Conservation (phyloP, 108 stramenopile genomes). For the Cyclotella baltica region DNA sequence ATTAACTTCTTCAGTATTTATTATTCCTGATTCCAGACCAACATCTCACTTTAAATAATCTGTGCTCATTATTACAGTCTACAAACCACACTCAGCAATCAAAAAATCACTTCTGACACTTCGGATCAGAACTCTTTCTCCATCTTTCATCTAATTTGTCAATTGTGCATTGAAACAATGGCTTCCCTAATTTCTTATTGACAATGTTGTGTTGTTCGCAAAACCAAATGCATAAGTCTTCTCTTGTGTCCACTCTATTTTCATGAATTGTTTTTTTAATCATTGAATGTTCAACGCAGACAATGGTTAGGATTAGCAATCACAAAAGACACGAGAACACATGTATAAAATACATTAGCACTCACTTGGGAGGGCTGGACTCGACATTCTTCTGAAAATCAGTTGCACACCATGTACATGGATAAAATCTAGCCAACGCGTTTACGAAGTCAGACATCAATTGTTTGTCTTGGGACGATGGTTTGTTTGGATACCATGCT, state of each 20-base stretch:
- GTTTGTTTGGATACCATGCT: constrained; percentile 88
- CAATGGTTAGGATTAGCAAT: constrained; percentile 18
- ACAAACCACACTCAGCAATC: no score
- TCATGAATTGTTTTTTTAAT: no score
- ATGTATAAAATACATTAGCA: not conserved
- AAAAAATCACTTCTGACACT: constrained; percentile 49
- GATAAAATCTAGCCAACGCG: constrained; percentile 83
- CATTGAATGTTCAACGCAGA: not conserved
- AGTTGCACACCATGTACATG: constrained; percentile 81
- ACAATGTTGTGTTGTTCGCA: constrained; percentile 90
- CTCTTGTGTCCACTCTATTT: constrained; percentile 68
- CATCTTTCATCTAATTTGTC: constrained; percentile 85
- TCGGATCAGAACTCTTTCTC: constrained; percentile 74
- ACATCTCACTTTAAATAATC: no score
- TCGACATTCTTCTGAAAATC: constrained; percentile 82
- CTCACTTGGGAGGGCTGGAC: constrained; percentile 67
- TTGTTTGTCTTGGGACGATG: constrained; percentile 64
- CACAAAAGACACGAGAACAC: not conserved
- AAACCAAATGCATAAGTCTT: constrained; percentile 84
- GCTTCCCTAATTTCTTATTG: constrained; percentile 84
- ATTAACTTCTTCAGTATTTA: no score
- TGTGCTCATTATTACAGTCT: no score
- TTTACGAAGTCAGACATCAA: constrained; percentile 69
- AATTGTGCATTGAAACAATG: constrained; percentile 75
- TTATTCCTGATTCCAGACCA: no score